These are phyloP conservation scores for Durio zibethinus DNA, from an alignment of 345 rosid species.

Conservation along the genomic window DNA sequence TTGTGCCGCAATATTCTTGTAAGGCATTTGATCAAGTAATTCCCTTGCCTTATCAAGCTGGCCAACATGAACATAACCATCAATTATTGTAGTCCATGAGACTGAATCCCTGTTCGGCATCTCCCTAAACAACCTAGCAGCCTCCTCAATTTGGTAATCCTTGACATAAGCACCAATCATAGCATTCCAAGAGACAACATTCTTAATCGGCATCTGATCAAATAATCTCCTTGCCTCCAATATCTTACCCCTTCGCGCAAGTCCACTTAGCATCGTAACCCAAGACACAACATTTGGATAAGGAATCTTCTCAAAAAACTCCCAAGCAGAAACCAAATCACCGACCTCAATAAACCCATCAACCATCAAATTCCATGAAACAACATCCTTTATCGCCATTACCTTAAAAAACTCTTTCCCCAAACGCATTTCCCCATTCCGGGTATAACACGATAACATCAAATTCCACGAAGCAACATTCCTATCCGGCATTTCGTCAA, in stretches of 20 bases:
- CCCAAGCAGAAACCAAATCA: constrained; percentile 39
- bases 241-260: constrained; percentile 8
- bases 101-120: constrained; percentile 40
- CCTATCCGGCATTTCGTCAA: constrained; percentile 56
- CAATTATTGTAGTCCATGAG: constrained; percentile 42
- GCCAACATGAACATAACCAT: constrained; percentile 55
- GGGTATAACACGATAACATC: constrained; percentile 13
- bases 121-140: constrained; percentile 50
- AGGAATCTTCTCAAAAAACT: constrained; percentile 15
- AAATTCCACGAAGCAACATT: constrained; percentile 62
- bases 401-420: constrained; percentile 29
- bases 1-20: constrained; percentile 38
- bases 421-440: constrained; percentile 10
- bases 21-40: constrained; percentile 29
- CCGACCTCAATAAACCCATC: constrained; percentile 29
- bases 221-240: constrained; percentile 38
- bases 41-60: constrained; percentile 60
- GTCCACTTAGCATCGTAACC: constrained; percentile 1
- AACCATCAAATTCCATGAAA: constrained; percentile 54
- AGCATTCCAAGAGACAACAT: constrained; percentile 56
- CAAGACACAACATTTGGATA: constrained; percentile 5
- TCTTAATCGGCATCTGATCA: constrained; percentile 44
- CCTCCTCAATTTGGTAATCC: constrained; percentile 48
- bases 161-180: constrained; percentile 54
- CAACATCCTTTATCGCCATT: constrained; percentile 46